Percentiles rank a stretch among this genome's conserved stretches.
Conservation (phyloP, 2,329 filamentous ascomycete species). For the Achaetomium macrosporum region DNA sequence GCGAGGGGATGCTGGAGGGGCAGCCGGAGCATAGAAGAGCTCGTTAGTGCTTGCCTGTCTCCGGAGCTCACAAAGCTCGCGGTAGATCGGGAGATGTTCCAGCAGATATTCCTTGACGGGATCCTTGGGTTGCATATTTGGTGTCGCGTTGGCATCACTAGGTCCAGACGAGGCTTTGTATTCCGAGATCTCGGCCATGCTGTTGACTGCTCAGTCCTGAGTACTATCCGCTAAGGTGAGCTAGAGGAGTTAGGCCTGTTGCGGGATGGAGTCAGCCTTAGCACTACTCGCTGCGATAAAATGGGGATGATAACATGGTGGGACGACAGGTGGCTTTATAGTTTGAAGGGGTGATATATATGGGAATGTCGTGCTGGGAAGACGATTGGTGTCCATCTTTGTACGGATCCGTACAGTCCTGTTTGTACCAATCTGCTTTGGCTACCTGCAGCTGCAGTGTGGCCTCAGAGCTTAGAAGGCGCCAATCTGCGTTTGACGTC, state of each 20-base stretch:
- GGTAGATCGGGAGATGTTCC: background rate
- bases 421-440: too few relatives aligned
- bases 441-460: too few relatives aligned
- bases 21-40: background rate
- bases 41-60: background rate
- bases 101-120: slow-evolving; percentile 3
- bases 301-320: background rate
- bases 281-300: background rate
- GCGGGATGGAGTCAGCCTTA: background rate
- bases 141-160: background rate
- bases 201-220: background rate
- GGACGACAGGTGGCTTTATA: background rate
- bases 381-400: background rate
- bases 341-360: background rate
- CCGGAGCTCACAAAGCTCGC: slow-evolving; percentile 5
- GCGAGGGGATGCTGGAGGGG: background rate
- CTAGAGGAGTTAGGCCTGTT: background rate
- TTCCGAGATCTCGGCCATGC: background rate
- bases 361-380: background rate
- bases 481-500: too few relatives aligned
- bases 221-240: background rate
- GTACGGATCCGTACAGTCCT: too few relatives aligned
- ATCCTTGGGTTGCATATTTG: background rate
- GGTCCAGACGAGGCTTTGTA: background rate
- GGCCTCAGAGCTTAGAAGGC: too few relatives aligned